Base-by-base conservation (phyloP, 345 rosid species). In the Cardamine chenopodiifolia region DNA sequence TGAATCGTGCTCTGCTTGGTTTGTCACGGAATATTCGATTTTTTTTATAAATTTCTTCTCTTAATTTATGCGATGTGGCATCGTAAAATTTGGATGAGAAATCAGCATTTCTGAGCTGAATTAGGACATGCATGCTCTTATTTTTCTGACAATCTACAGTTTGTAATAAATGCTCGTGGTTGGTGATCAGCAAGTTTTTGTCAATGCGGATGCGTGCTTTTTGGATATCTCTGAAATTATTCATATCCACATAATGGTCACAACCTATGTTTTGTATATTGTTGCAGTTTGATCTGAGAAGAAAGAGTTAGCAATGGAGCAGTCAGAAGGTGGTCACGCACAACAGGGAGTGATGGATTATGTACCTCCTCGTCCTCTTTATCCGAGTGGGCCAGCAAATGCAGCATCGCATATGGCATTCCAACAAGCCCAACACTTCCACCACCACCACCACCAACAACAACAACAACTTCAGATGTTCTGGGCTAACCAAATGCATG, bases 401-500 rank as follows among this genome's bases (percentile, higher is more conserved):
- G 67, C 83, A 15, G 64, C 47, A 2, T 35, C 64, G 10, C 83
- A 82, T 29, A 75, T 83, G 71, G 79, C 85, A 4, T 85, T 77
- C 79, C 88, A 83, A 66, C 88, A 85, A 81, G 85, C 86, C 40
- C 82, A 83, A 48, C 85, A 85, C 47, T 81, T 81, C 66, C 86
- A 85, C 55, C 84, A 82, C 7, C 86, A 83, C 7, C 85, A 85
- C 18, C 88, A 81, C 39, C 86, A 83, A 18, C 86, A 78, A 15
- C 84, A 81, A 5, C 87, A 79, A 31, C 83, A 84, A 62, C 89
- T 85, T 71, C 87, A 83, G 34, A 61, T 83, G 57, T 85, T 85
- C 79, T 85, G 89, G 87, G 71, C 84, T 47, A 80, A 76, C 79
- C 85, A 82, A 68, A 82, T 83, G 87, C 89, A 82, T 29, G 89